Evolutionary conservation across 306 rosid genomes (phyloP).

Genomic region (Cucurbita maxima): DNA sequence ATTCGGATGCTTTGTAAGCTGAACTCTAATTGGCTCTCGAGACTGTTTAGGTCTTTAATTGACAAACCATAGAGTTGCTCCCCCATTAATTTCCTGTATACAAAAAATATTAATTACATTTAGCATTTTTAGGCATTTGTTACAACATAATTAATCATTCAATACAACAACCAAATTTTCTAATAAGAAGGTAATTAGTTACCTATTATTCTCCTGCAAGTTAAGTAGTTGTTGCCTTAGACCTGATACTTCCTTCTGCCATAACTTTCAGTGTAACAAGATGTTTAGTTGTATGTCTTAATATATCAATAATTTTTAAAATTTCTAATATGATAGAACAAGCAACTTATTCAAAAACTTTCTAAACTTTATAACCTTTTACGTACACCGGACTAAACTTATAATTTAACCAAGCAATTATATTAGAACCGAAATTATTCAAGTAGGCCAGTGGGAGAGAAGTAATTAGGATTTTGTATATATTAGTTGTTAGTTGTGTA

Average conservation of each 20-base stretch:
- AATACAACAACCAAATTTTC: neutral
- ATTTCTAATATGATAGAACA: too few species aligned
- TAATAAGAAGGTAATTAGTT: neutral
- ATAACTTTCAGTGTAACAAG: conserved; percentile 32
- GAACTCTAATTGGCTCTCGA: conserved; percentile 3
- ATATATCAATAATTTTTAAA: neutral
- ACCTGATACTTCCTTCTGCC: conserved; percentile 81
- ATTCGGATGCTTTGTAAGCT: conserved; percentile 6
- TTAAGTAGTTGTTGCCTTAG: conserved; percentile 67
- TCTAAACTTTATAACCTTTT: too few species aligned
- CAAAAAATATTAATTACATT: neutral
- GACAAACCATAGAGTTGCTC: conserved; percentile 1
- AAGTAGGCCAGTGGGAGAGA: too few species aligned
- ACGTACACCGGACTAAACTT: too few species aligned
- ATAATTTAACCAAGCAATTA: neutral
- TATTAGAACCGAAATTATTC: neutral
- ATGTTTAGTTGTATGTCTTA: too few species aligned
- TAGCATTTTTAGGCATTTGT: neutral
- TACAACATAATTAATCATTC: neutral
- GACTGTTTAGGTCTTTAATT: neutral
- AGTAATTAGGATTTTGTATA: too few species aligned
- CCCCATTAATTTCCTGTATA: conserved; percentile 5
- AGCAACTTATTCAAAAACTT: too few species aligned
- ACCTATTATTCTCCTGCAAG: conserved; percentile 80
- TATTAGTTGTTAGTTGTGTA: too few species aligned